Percentiles rank a stretch among this genome's conserved stretches.
These are phyloP conservation scores for Coemansia sp. DNA, from an alignment of 192 early-diverging fungal genomes.

Conservation along the genomic window DNA sequence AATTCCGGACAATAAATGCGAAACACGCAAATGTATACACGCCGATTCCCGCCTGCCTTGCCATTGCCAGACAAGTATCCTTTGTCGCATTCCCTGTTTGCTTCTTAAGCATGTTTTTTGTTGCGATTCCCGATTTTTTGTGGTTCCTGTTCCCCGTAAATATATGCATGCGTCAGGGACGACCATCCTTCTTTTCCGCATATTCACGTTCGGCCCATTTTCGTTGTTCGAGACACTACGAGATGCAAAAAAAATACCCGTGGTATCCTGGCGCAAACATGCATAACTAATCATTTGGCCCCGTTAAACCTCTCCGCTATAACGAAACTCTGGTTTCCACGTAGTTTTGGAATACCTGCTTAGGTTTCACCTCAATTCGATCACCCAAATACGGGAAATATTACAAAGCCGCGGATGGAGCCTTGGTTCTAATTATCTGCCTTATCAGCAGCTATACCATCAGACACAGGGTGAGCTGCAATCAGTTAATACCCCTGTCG, in stretches of 20 bases:
- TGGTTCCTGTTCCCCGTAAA: not conserved
- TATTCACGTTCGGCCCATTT: not conserved
- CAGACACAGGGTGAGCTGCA: not conserved
- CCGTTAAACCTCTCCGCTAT: not conserved
- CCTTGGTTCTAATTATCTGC: not conserved
- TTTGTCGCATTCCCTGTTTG: not conserved
- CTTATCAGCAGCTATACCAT: not conserved
- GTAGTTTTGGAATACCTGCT: not conserved
- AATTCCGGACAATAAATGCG: not conserved
- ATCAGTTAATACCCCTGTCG: not conserved
- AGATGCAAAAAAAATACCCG: too few relatives aligned
- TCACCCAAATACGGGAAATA: not conserved
- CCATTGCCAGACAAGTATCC: not conserved
- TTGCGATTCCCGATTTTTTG: not conserved
- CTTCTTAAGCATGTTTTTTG: too few relatives aligned
- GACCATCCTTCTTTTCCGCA: not conserved
- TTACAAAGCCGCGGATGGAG: not conserved
- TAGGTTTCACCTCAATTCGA: not conserved
- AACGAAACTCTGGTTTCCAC: not conserved
- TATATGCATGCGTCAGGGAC: not conserved
- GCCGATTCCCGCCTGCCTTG: not conserved
- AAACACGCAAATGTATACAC: not conserved
- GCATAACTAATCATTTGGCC: not conserved
- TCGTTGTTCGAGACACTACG: not conserved
- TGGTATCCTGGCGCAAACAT: not conserved